Percentiles rank a stretch among this genome's conserved stretches.
Conservation (phyloP, 305 asterid species). For the Caryopteris hybrid region DNA sequence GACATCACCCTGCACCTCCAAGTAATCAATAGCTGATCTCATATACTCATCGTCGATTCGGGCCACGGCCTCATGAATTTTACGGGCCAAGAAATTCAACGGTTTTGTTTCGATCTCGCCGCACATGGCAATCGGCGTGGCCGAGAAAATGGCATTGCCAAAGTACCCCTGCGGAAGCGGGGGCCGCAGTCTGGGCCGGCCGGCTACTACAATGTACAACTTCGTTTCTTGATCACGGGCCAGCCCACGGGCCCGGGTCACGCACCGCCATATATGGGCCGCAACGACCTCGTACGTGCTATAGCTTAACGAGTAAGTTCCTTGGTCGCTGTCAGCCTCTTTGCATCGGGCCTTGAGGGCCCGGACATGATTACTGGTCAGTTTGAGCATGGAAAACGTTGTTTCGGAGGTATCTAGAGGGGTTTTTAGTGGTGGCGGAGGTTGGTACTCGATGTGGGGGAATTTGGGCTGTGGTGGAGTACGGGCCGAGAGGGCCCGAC, state of each 20-base stretch:
- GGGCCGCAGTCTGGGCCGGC: constrained; percentile 41
- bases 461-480: constrained; percentile 49
- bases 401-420: neutral
- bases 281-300: constrained; percentile 53
- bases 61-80: constrained; percentile 37
- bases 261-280: constrained; percentile 51
- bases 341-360: neutral
- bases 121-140: constrained; percentile 47
- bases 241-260: constrained; percentile 46
- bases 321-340: neutral
- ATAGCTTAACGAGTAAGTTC: neutral
- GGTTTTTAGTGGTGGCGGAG: constrained; percentile 33
- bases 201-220: constrained; percentile 46
- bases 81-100: constrained; percentile 34
- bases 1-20: constrained; percentile 49
- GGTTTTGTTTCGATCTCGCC: constrained; percentile 47
- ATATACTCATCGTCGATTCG: constrained; percentile 49
- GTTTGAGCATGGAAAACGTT: constrained; percentile 29
- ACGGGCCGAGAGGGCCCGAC: constrained; percentile 44
- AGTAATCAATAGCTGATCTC: constrained; percentile 49
- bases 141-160: constrained; percentile 22
- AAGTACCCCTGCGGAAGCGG: constrained; percentile 34
- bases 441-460: constrained; percentile 49
- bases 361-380: constrained; percentile 36
- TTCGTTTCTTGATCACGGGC: constrained; percentile 40